Evolutionary conservation across 1,284 basidiomycete species (phyloP).

Genomic region (Cerrena zonata): DNA sequence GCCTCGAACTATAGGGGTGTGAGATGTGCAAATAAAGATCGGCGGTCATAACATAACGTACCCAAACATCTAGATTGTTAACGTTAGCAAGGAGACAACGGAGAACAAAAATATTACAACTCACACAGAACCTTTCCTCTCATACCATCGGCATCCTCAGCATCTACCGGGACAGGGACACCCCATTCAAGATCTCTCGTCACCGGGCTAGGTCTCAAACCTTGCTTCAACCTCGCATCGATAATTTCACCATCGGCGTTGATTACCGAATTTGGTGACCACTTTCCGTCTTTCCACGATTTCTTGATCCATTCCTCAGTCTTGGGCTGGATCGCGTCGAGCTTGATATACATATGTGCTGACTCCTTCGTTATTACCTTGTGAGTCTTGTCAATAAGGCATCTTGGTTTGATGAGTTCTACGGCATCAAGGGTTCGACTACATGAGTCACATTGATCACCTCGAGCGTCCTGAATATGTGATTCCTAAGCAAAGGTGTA

Average conservation of each 20-base stretch:
- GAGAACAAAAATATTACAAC: conserved; percentile 33
- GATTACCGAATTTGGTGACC: conserved; percentile 90
- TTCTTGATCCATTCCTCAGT: conserved; percentile 86
- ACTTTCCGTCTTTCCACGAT: conserved; percentile 78
- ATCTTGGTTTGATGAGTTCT: conserved; percentile 92
- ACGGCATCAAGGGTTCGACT: conserved; percentile 88
- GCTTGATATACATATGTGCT: conserved; percentile 89
- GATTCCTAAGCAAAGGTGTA: conserved; percentile 2
- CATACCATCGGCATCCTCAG: conserved; percentile 77
- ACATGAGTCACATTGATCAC: conserved; percentile 97
- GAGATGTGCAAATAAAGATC: not conserved
- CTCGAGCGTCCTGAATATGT: conserved; percentile 86
- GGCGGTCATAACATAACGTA: conserved; percentile 30
- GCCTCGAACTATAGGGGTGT: conserved; percentile 95
- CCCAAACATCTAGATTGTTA: conserved; percentile 80
- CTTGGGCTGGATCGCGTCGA: conserved; percentile 78
- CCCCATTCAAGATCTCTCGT: conserved; percentile 97
- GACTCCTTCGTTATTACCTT: conserved; percentile 71
- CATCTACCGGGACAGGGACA: conserved; percentile 80
- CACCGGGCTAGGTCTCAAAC: conserved; percentile 84
- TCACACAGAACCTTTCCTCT: conserved; percentile 92
- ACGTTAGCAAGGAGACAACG: conserved; percentile 4
- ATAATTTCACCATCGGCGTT: conserved; percentile 83
- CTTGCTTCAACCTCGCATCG: conserved; percentile 84
- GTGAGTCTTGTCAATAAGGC: conserved; percentile 82